Evolutionary conservation across 208 protist species (phyloP), one percentile per base, ranked within the genome.

Genomic region (Trichomonas tenax): DNA sequence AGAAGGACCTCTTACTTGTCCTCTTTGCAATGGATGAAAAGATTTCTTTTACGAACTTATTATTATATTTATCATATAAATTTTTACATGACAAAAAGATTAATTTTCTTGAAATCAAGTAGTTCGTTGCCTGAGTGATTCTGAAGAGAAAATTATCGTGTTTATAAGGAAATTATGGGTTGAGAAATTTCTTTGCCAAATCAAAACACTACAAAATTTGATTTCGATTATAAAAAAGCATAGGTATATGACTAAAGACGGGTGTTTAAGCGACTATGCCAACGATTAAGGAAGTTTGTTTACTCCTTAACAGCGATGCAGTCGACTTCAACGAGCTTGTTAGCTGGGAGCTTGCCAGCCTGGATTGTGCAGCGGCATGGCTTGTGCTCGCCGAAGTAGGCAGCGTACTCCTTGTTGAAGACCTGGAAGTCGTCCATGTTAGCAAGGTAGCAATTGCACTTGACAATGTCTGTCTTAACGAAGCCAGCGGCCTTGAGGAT

Each of bases 311-410:
- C 17, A 40, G 86, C 86, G 36, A 93, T 93, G 21, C 15, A 8
- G 14, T 93, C 86, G 31, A 93, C 31, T 93, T 51, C 40, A 31
- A 93, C 0, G 3, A 48, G 41, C 1, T 44, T 48, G 23, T 21
- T 38, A 34, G 15, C 44, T 93, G 86, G 86, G 44, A 58, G 86
- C 15, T 51, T 93, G 11, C 26, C 86, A 26, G 86, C 44, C 36
- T 93, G 86, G 93, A 96, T 46, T 21, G 31, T 81, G 15, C 34
- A 81, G 34, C 93, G 26, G 49, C 36, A 63, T 26, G 49, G 49
- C 93, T 96, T 96, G 40, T 96, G 93, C 3, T 96, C 93, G 49
- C 93, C 49, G 34, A 96, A 96, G 14, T 45, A 96, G 0, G 63
- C 93, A 49, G 93, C 45, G 26, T 96, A 96, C 0, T 81, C n/a